Conservation (phyloP, 345 rosid species). For the Euphorbia lathyris region DNA sequence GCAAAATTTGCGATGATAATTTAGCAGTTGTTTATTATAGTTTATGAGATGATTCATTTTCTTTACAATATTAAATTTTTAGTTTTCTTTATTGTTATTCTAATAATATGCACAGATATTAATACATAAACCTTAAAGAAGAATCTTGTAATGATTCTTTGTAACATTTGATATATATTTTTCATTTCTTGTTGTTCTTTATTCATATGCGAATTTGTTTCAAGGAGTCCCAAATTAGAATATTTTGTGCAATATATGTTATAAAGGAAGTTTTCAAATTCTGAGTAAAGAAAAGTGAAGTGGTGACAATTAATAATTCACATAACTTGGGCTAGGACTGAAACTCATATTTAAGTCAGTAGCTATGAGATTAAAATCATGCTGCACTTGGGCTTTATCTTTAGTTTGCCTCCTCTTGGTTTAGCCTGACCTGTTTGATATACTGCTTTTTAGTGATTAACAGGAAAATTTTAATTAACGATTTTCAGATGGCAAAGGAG, state of each 20-base stretch:
- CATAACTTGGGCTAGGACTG: neutral
- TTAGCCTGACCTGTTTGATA: neutral
- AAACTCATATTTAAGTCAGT: neutral
- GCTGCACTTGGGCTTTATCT: neutral
- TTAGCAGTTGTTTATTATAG: neutral
- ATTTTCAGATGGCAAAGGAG: constrained; percentile 92
- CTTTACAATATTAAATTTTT: neutral
- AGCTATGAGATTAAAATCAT: neutral
- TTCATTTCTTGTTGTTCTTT: neutral
- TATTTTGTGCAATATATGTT: neutral
- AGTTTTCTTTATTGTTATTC: neutral
- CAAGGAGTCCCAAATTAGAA: neutral
- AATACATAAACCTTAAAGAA: neutral
- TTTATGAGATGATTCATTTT: neutral
- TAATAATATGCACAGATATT: no score
- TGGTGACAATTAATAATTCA: neutral
- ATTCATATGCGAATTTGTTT: neutral
- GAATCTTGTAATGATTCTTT: neutral
- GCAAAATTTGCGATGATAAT: neutral
- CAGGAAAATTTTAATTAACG: constrained; percentile 2
- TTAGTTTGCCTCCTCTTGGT: neutral
- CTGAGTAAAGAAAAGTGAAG: neutral
- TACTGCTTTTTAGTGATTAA: constrained; percentile 2
- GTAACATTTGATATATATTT: neutral
- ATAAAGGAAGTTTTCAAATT: neutral